phyloP scores from a whole-genome alignment of 1,284 basidiomycete species.

The Schizophyllum amplum region DNA sequence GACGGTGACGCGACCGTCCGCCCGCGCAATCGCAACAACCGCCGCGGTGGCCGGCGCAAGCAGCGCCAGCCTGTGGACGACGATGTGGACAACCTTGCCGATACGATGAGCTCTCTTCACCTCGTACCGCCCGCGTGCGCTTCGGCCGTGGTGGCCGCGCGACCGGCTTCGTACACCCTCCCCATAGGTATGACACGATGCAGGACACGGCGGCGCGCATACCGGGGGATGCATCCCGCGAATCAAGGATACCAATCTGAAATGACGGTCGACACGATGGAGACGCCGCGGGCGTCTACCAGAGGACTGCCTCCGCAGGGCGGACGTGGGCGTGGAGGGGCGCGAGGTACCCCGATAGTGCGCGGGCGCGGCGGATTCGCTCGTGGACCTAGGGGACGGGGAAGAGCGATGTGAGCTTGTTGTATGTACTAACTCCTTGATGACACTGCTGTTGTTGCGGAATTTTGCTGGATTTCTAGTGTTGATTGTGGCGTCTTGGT shows the following conservation, averaged over 20 bases:
- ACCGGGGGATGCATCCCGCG: background rate
- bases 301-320: background rate
- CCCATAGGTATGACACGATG: background rate
- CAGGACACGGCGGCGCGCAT: background rate
- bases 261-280: background rate
- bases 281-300: background rate
- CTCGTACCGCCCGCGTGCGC: slow-evolving; percentile 61
- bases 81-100: slow-evolving; percentile 36
- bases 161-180: slow-evolving; percentile 29
- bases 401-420: background rate
- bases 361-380: background rate
- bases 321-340: too few species aligned
- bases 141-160: slow-evolving; percentile 60
- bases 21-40: slow-evolving; percentile 2
- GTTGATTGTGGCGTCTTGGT: too few species aligned
- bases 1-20: slow-evolving; percentile 7
- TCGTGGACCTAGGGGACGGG: background rate
- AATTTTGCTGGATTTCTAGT: too few species aligned
- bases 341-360: background rate
- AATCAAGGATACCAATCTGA: background rate
- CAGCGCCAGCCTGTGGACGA: slow-evolving; percentile 14
- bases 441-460: too few species aligned
- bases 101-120: slow-evolving; percentile 48
- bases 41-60: background rate
- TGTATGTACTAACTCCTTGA: background rate